Percentiles rank a stretch among this genome's conserved stretches.
These are phyloP conservation scores for Acrocalymma vagum DNA, from an alignment of 2,329 filamentous ascomycete genomes.

Conservation along the genomic window DNA sequence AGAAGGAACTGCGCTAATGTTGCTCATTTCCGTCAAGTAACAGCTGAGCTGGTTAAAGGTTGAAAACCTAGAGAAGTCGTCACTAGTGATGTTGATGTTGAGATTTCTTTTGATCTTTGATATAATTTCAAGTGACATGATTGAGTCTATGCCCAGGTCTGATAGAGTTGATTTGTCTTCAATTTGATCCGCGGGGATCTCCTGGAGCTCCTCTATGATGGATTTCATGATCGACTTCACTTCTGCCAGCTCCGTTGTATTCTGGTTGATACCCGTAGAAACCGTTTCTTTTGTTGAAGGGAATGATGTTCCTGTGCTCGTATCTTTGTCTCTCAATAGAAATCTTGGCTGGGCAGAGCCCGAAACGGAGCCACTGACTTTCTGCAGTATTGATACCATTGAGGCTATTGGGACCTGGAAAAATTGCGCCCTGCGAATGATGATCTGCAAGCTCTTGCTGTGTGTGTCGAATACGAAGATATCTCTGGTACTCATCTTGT, in stretches of 20 bases:
- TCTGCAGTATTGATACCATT: slow-evolving; percentile 20
- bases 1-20: not conserved
- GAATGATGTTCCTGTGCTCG: not conserved
- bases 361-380: not conserved
- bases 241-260: no score
- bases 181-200: slow-evolving; percentile 22
- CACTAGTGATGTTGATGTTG: slow-evolving; percentile 11
- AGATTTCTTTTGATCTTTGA: slow-evolving; percentile 33
- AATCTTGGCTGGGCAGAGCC: not conserved
- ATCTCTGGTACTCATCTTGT: slow-evolving; percentile 42
- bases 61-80: slow-evolving; percentile 11
- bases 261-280: no score
- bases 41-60: slow-evolving; percentile 2
- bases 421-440: no score
- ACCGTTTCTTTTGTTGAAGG: not conserved
- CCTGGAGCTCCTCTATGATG: slow-evolving; percentile 5
- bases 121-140: slow-evolving; percentile 46
- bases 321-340: not conserved
- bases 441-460: slow-evolving; percentile 30
- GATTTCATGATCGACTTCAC: no score
- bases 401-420: slow-evolving; percentile 36
- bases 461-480: slow-evolving; percentile 45
- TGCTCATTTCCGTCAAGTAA: not conserved
- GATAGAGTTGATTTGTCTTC: slow-evolving; percentile 27
- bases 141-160: slow-evolving; percentile 50